Conservation (phyloP, 805 yeast genomes). For the Schwanniomyces yamadae region DNA sequence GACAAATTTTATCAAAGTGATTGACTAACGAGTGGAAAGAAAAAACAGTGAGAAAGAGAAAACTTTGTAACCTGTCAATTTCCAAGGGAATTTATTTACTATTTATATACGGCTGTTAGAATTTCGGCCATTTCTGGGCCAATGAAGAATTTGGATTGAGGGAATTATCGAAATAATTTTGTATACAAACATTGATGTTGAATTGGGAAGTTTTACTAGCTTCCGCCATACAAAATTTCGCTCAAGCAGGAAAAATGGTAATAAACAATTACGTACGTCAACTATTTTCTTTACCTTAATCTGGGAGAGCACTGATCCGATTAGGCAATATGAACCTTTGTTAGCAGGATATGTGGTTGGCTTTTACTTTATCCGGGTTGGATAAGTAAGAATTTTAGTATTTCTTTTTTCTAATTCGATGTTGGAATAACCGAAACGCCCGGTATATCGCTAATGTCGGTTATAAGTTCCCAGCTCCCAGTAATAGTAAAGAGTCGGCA, state of each 20-base stretch:
- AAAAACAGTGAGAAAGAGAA: slow-evolving; percentile 6
- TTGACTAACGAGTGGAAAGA: slow-evolving; percentile 12
- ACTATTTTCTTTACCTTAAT: not conserved
- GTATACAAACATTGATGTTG: slow-evolving; percentile 7
- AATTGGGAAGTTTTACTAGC: slow-evolving; percentile 5
- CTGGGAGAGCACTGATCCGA: not conserved
- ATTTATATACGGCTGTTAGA: slow-evolving; percentile 8
- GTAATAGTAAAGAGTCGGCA: too few species aligned
- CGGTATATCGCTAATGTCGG: too few species aligned
- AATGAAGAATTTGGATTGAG: slow-evolving; percentile 9
- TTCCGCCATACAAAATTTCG: not conserved
- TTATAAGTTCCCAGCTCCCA: too few species aligned
- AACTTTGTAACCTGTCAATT: too few species aligned
- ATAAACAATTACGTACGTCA: slow-evolving; percentile 1
- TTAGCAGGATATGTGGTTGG: slow-evolving; percentile 1
- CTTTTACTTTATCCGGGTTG: slow-evolving; percentile 1
- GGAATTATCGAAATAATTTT: slow-evolving; percentile 8
- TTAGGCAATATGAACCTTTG: not conserved
- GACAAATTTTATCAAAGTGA: slow-evolving; percentile 4
- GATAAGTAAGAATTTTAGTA: not conserved
- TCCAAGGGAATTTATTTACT: slow-evolving; percentile 1
- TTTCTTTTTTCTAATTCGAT: too few species aligned
- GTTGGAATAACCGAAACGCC: too few species aligned
- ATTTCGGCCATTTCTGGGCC: slow-evolving; percentile 7
- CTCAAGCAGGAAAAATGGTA: slow-evolving; percentile 4